phyloP scores from a whole-genome alignment of 768 basidiomycete species.

The Tremella mesenterica region DNA sequence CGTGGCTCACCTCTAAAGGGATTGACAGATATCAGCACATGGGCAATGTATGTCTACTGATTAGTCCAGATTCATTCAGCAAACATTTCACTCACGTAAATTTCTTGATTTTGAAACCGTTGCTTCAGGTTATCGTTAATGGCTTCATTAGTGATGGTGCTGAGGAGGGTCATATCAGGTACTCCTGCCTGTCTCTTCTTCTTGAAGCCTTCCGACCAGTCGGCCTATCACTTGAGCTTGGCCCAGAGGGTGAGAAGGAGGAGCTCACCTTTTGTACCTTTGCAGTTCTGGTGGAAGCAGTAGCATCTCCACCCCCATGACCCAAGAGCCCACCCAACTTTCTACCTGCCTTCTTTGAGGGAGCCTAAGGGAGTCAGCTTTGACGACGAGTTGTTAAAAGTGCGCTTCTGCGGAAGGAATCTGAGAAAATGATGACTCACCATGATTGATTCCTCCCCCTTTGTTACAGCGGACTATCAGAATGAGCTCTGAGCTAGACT shows the following conservation, averaged over 20 bases:
- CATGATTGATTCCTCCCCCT: no score
- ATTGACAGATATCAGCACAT: constrained; percentile 97
- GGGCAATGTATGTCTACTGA: constrained; percentile 80
- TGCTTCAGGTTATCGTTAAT: constrained; percentile 98
- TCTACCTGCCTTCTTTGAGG: constrained; percentile 44
- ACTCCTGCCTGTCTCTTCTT: constrained; percentile 93
- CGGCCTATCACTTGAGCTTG: constrained; percentile 57
- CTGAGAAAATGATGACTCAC: no score
- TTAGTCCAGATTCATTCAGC: not conserved
- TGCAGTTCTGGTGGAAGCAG: constrained; percentile 12
- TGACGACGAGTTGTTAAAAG: no score
- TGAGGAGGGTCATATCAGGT: constrained; percentile 94
- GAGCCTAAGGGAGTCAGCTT: constrained; percentile 28
- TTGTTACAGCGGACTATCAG: no score
- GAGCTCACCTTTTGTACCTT: constrained; percentile 1
- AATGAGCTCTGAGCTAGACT: no score
- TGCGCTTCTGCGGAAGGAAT: no score
- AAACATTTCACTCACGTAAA: constrained; percentile 53
- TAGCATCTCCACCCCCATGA: constrained; percentile 17
- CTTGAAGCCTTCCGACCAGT: constrained; percentile 99
- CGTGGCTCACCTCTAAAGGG: constrained; percentile 71
- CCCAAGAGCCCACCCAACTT: constrained; percentile 38
- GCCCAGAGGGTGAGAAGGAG: not conserved
- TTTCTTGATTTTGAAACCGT: constrained; percentile 87
- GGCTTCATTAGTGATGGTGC: constrained; percentile 92